Conservation (phyloP, 768 basidiomycete genomes). For the Mycena galericulata region DNA sequence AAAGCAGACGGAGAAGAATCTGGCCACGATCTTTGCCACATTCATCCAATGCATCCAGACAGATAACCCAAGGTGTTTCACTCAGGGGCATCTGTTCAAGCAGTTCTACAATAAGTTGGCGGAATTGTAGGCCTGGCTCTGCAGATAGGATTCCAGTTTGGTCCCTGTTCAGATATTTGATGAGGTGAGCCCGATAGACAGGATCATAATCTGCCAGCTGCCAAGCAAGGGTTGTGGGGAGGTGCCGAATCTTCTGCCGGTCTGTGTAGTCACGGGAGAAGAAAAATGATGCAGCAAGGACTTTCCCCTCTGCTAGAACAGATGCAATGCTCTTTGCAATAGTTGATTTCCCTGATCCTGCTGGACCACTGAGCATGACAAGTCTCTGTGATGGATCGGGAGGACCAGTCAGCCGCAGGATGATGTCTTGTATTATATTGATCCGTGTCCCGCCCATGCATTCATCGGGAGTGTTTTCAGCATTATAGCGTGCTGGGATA, state of each 20-base stretch:
- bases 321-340: constrained; percentile 16
- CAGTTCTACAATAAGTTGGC: constrained; percentile 6
- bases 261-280: constrained; percentile 13
- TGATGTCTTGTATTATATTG: constrained; percentile 6
- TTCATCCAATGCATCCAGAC: constrained; percentile 9
- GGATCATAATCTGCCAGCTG: constrained; percentile 13
- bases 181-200: neutral
- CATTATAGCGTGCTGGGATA: constrained; percentile 10
- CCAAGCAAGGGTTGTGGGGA: neutral
- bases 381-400: neutral
- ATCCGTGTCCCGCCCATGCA: constrained; percentile 15
- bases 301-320: neutral
- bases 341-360: constrained; percentile 17
- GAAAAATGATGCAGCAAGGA: constrained; percentile 21
- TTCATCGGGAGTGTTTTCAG: constrained; percentile 2
- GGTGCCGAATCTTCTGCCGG: neutral
- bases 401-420: neutral
- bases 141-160: neutral
- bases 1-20: constrained; percentile 4
- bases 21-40: constrained; percentile 15
- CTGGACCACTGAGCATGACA: neutral
- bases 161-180: neutral
- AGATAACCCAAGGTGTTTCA: neutral
- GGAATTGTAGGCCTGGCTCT: constrained; percentile 1
- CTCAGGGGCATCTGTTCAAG: neutral